These are phyloP conservation scores for Suillus subluteus DNA, from an alignment of 768 basidiomycete genomes.

Conservation along the genomic window DNA sequence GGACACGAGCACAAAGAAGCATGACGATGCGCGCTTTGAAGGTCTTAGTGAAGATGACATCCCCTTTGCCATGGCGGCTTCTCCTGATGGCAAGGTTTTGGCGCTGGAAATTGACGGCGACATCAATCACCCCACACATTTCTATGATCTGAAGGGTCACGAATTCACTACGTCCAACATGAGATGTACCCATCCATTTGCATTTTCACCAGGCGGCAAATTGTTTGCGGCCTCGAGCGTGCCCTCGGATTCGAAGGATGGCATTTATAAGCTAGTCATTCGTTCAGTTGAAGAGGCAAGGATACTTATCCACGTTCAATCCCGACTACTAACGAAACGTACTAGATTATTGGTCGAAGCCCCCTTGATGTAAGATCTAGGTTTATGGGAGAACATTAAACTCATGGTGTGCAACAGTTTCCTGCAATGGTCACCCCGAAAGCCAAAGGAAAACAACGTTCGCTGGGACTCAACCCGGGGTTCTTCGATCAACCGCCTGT, in stretches of 20 bases:
- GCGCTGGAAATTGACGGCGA: background rate
- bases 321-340: background rate
- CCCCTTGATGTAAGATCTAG: slow-evolving; percentile 1
- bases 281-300: slow-evolving; percentile 2
- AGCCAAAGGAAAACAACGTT: too few relatives aligned
- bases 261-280: background rate
- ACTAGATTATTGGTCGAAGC: background rate
- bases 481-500: too few relatives aligned
- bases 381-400: background rate
- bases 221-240: background rate
- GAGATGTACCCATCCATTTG: slow-evolving; percentile 5
- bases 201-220: background rate
- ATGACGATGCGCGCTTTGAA: slow-evolving; percentile 1
- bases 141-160: background rate
- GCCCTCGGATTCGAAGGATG: slow-evolving; percentile 2
- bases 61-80: background rate
- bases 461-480: too few relatives aligned
- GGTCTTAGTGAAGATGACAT: background rate
- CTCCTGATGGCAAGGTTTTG: background rate
- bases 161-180: background rate
- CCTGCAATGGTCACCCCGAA: too few relatives aligned
- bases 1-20: background rate
- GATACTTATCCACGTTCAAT: background rate
- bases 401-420: too few relatives aligned
- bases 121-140: background rate